phyloP scores from a whole-genome alignment of 345 rosid species.

The Sapria himalayana region DNA sequence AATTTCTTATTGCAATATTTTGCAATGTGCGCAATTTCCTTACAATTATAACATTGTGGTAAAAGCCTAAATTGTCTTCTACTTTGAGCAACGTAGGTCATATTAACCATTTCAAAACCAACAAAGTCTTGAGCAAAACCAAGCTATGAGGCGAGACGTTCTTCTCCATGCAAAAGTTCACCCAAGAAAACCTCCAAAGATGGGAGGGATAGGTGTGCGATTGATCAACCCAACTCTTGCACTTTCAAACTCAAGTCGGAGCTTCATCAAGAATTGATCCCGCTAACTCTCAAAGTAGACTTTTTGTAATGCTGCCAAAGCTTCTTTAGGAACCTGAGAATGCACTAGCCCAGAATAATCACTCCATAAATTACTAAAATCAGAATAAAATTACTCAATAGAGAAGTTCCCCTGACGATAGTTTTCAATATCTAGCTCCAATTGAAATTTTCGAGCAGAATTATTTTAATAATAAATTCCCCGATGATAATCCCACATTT shows the following conservation, averaged over 20 bases:
- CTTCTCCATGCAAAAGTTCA: too few relatives aligned
- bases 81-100: not conserved
- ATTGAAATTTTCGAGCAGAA: not conserved
- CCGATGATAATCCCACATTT: constrained; percentile 7
- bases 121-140: not conserved
- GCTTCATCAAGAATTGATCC: too few relatives aligned
- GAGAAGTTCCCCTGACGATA: not conserved
- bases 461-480: not conserved
- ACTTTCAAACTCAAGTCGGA: not conserved
- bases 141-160: not conserved
- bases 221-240: not conserved
- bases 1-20: not conserved
- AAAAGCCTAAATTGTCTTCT: not conserved
- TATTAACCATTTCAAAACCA: not conserved
- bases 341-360: not conserved
- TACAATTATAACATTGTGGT: not conserved
- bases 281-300: not conserved
- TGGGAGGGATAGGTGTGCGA: not conserved
- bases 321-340: not conserved
- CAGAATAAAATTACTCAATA: not conserved
- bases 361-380: too few relatives aligned
- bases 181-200: not conserved
- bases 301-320: not conserved
- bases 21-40: not conserved
- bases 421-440: not conserved